Evolutionary conservation across 768 basidiomycete species (phyloP).

Genomic region (Psilocybe cubensis): DNA sequence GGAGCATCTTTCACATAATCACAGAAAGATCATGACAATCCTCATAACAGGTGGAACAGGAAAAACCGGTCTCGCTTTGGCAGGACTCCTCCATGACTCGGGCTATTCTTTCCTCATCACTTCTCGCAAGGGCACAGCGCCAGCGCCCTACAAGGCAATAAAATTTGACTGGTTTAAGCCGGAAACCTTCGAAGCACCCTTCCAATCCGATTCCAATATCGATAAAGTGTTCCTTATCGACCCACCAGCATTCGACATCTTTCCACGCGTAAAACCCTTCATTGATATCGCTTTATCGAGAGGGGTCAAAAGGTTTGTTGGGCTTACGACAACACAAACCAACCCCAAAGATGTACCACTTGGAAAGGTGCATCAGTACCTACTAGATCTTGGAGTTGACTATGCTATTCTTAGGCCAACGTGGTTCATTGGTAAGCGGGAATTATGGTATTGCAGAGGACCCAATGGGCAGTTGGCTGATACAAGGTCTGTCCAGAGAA

Average conservation of each 20-base stretch:
- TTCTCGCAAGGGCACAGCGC: conserved; percentile 30
- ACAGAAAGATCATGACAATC: not conserved
- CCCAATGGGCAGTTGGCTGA: not conserved
- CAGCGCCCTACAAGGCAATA: conserved; percentile 30
- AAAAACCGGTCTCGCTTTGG: conserved; percentile 29
- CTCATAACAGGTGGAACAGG: conserved; percentile 33
- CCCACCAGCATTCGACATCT: conserved; percentile 22
- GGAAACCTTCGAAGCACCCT: conserved; percentile 32
- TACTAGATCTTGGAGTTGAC: conserved; percentile 26
- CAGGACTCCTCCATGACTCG: conserved; percentile 27
- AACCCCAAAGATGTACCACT: conserved; percentile 18
- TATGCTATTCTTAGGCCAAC: conserved; percentile 32
- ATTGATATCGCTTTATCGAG: conserved; percentile 31
- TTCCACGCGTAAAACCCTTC: conserved; percentile 30
- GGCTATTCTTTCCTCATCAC: conserved; percentile 30
- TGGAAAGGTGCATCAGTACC: conserved; percentile 32
- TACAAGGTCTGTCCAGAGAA: conserved; percentile 26
- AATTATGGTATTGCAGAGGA: not conserved
- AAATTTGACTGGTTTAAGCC: conserved; percentile 40
- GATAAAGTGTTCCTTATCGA: conserved; percentile 35
- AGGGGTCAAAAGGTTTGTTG: conserved; percentile 36
- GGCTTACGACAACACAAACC: conserved; percentile 25
- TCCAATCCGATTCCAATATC: conserved; percentile 26
- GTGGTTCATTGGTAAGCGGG: conserved; percentile 31
- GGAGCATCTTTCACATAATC: no score